Conservation (phyloP, 139 green algal species). For the Nannochloris sp. region DNA sequence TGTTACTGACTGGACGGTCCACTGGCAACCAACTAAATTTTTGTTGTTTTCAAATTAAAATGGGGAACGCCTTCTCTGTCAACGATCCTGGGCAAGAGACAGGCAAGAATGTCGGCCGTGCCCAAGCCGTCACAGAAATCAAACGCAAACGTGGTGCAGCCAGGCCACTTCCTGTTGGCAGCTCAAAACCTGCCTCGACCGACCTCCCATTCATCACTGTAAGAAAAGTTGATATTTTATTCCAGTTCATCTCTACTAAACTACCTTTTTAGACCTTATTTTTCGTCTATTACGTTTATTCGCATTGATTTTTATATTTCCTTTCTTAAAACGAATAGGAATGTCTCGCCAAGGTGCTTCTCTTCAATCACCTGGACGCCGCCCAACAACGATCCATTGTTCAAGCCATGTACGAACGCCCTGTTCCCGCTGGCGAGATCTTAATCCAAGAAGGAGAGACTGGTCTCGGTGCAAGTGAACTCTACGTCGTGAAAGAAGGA, state of each 20-base stretch:
- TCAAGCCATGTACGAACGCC: slow-evolving; percentile 42
- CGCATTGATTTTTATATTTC: neutral
- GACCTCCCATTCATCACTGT: no score
- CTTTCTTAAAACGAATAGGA: slow-evolving; percentile 49
- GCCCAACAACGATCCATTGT: slow-evolving; percentile 54
- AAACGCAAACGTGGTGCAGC: slow-evolving; percentile 27
- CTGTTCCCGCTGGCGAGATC: slow-evolving; percentile 65
- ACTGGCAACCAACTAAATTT: no score
- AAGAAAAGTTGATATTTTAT: no score
- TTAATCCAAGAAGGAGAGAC: slow-evolving; percentile 89
- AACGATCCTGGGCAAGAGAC: slow-evolving; percentile 5
- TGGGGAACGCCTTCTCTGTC: slow-evolving; percentile 26
- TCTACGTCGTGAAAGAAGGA: slow-evolving; percentile 89
- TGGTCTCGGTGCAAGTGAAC: slow-evolving; percentile 66
- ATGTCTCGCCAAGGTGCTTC: slow-evolving; percentile 69
- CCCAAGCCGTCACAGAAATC: slow-evolving; percentile 53
- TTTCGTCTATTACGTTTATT: neutral
- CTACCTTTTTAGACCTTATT: neutral
- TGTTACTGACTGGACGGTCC: no score
- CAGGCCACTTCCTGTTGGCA: no score
- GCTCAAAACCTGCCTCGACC: no score
- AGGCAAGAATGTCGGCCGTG: slow-evolving; percentile 22
- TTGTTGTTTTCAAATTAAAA: no score
- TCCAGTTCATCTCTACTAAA: neutral
- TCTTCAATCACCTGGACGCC: slow-evolving; percentile 73